phyloP scores from a whole-genome alignment of 352 stramenopile species.

The Globisporangium alternatum region DNA sequence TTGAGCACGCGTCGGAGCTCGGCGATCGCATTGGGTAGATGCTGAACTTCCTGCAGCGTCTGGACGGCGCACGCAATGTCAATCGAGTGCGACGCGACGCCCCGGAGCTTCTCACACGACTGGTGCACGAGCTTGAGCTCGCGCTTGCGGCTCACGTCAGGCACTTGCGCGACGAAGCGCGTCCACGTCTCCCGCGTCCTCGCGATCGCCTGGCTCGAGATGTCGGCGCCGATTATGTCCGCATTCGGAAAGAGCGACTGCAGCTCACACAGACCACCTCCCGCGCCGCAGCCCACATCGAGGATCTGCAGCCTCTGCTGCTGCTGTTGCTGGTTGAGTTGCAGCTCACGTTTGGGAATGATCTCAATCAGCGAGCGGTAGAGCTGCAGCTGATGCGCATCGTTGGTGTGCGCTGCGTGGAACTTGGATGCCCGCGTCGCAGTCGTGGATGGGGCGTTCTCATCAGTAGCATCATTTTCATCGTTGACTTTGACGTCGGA shows the following conservation, averaged over 20 bases:
- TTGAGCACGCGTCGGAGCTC: conserved; percentile 64
- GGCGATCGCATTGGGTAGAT: conserved; percentile 36
- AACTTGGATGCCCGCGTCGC: conserved; percentile 23
- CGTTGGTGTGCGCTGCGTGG: conserved; percentile 28
- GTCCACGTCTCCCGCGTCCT: conserved; percentile 67
- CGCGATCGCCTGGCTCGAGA: conserved; percentile 63
- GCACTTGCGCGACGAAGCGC: conserved; percentile 34
- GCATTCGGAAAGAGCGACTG: conserved; percentile 55
- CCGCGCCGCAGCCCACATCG: conserved; percentile 62
- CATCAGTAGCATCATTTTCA: neutral
- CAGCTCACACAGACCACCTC: conserved; percentile 59
- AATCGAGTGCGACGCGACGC: conserved; percentile 45
- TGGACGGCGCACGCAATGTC: conserved; percentile 58
- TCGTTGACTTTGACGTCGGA: conserved; percentile 13
- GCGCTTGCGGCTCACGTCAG: conserved; percentile 28
- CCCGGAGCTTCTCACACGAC: conserved; percentile 61
- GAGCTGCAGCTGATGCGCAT: conserved; percentile 53
- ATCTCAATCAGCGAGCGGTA: conserved; percentile 54
- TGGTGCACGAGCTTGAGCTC: conserved; percentile 61
- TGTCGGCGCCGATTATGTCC: conserved; percentile 47
- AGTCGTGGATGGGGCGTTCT: neutral
- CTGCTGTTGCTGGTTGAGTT: neutral
- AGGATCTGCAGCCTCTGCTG: conserved; percentile 38
- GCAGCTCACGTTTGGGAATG: conserved; percentile 24
- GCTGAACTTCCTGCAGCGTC: conserved; percentile 62